These are phyloP conservation scores for Citrus maxima DNA, from an alignment of 345 rosid genomes.

Conservation along the genomic window DNA sequence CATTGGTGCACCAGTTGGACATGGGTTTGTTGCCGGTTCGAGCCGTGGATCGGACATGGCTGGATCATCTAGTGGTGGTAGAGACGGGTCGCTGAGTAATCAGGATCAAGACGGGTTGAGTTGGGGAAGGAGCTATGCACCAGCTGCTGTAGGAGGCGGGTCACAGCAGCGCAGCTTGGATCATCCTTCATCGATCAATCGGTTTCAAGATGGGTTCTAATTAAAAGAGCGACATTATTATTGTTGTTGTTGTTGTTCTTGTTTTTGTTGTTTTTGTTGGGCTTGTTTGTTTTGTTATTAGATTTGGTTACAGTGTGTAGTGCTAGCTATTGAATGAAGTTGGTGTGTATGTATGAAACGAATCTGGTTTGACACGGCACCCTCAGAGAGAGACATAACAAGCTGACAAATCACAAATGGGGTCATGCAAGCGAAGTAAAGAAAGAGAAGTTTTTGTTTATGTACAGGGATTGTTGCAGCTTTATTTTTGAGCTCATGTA, in stretches of 20 bases:
- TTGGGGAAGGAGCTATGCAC: conserved; percentile 40
- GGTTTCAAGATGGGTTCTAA: conserved; percentile 64
- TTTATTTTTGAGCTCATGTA: conserved; percentile 56
- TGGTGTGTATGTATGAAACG: conserved; percentile 11
- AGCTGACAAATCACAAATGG: conserved; percentile 49
- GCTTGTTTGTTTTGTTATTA: background rate
- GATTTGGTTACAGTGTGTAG: background rate
- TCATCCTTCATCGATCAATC: conserved; percentile 42
- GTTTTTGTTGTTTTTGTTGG: background rate
- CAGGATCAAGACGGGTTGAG: conserved; percentile 40
- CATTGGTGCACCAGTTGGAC: conserved; percentile 73
- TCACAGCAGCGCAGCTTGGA: conserved; percentile 32
- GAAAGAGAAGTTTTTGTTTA: conserved; percentile 39
- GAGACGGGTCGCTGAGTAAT: conserved; percentile 44
- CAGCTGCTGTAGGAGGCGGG: background rate
- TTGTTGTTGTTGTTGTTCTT: background rate
- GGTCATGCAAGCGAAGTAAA: conserved; percentile 37
- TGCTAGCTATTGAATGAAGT: background rate
- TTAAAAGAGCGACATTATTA: background rate
- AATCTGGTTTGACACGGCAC: conserved; percentile 38
- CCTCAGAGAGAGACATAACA: conserved; percentile 57
- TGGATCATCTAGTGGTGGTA: conserved; percentile 21
- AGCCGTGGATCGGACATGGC: conserved; percentile 27
- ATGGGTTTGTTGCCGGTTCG: conserved; percentile 28
- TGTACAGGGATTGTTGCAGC: conserved; percentile 64